These are phyloP conservation scores for Ochromonas danica DNA, from an alignment of 108 stramenopile genomes.

Conservation along the genomic window DNA sequence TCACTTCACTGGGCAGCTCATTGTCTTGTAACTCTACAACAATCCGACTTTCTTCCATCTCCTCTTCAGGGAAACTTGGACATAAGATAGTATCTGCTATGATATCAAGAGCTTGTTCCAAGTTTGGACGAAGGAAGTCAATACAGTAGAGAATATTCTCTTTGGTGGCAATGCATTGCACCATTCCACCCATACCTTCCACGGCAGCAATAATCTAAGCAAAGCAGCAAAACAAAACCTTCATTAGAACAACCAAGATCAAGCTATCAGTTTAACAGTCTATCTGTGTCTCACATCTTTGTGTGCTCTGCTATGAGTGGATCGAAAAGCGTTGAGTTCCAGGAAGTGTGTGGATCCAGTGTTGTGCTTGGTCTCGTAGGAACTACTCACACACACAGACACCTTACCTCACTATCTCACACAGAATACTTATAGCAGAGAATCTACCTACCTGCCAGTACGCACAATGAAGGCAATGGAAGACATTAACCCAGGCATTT, in stretches of 20 bases:
- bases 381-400: too few relatives aligned
- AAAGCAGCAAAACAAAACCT: slow-evolving; percentile 1
- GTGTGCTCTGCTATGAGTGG: slow-evolving; percentile 53
- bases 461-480: slow-evolving; percentile 9
- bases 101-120: slow-evolving; percentile 69
- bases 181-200: slow-evolving; percentile 69
- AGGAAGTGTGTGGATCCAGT: slow-evolving; percentile 78
- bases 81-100: slow-evolving; percentile 67
- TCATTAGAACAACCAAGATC: neutral
- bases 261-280: slow-evolving; percentile 21
- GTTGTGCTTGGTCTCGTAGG: slow-evolving; percentile 27
- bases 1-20: slow-evolving; percentile 69
- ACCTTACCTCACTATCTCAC: too few relatives aligned
- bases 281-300: slow-evolving; percentile 47
- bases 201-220: slow-evolving; percentile 49
- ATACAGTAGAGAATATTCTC: slow-evolving; percentile 89
- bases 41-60: slow-evolving; percentile 44
- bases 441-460: neutral
- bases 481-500: slow-evolving; percentile 10
- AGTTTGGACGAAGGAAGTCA: slow-evolving; percentile 83
- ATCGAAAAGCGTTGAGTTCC: slow-evolving; percentile 84
- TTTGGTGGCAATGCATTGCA: slow-evolving; percentile 48
- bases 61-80: slow-evolving; percentile 59
- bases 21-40: slow-evolving; percentile 71
- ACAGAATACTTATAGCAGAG: too few relatives aligned